These are phyloP conservation scores for Purpureocillium takamizusanense DNA, from an alignment of 2,329 filamentous ascomycete species.

Conservation along the genomic window DNA sequence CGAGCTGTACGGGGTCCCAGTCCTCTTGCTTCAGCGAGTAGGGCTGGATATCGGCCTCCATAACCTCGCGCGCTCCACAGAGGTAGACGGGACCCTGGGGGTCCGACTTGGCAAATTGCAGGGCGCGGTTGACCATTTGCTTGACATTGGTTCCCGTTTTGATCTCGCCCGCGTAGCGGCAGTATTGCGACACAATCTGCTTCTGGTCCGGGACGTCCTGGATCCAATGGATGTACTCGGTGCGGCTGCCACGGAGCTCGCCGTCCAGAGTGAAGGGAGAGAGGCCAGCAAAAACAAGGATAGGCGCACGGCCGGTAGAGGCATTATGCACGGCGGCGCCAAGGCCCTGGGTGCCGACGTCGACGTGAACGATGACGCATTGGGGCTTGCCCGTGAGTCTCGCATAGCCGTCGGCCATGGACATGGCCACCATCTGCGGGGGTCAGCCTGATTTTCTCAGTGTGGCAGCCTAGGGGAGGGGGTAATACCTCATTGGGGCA, in stretches of 20 bases:
- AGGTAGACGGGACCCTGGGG: constrained; percentile 77
- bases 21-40: constrained; percentile 59
- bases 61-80: constrained; percentile 67
- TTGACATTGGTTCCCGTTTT: constrained; percentile 80
- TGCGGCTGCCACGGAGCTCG: constrained; percentile 67
- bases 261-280: constrained; percentile 71
- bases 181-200: constrained; percentile 75
- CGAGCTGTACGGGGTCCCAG: constrained; percentile 64
- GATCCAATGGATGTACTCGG: constrained; percentile 82
- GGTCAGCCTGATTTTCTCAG: neutral
- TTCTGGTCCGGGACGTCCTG: constrained; percentile 79
- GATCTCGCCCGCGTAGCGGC: constrained; percentile 73
- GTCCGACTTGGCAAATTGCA: constrained; percentile 71
- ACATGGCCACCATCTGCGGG: constrained; percentile 69
- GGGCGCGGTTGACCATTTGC: constrained; percentile 77
- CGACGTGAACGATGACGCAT: constrained; percentile 71
- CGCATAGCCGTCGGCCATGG: constrained; percentile 76
- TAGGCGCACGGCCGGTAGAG: constrained; percentile 62
- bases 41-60: constrained; percentile 75
- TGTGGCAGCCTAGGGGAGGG: neutral
- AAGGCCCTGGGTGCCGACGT: constrained; percentile 73
- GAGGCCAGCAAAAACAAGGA: constrained; percentile 70
- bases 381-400: constrained; percentile 63
- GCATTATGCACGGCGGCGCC: constrained; percentile 74
- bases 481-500: constrained; percentile 64